phyloP scores from a whole-genome alignment of 2,329 filamentous ascomycete genomes.

The Clonostachys solani region DNA sequence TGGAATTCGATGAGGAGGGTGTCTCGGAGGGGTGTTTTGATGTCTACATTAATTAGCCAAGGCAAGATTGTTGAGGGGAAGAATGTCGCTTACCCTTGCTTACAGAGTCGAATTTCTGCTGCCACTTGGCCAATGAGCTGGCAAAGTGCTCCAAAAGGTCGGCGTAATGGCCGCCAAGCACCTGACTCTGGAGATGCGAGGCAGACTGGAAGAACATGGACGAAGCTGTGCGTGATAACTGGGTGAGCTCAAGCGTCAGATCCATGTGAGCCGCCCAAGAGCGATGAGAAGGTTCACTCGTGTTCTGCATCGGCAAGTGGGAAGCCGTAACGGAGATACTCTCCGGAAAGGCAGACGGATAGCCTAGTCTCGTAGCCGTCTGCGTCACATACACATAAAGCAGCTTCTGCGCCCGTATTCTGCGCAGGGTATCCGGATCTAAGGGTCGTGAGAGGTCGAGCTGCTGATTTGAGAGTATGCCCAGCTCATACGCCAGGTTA shows the following conservation, averaged over 20 bases:
- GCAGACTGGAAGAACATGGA: constrained; percentile 13
- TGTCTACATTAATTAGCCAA: background rate
- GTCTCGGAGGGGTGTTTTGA: constrained; percentile 4
- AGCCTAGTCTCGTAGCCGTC: constrained; percentile 1
- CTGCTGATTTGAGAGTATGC: constrained; percentile 5
- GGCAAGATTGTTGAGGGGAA: too few relatives aligned
- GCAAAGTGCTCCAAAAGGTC: constrained; percentile 11
- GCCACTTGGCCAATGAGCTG: constrained; percentile 6
- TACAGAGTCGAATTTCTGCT: constrained; percentile 3
- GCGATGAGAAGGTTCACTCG: background rate
- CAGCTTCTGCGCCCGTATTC: constrained; percentile 7
- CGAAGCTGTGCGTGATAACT: constrained; percentile 8
- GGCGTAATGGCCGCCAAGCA: constrained; percentile 9
- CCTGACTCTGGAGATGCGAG: constrained; percentile 7
- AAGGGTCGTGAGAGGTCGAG: background rate
- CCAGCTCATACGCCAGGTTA: constrained; percentile 12
- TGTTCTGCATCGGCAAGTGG: background rate
- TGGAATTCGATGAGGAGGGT: constrained; percentile 9
- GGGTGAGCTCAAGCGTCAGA: constrained; percentile 8
- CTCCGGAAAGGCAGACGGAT: background rate
- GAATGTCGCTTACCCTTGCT: too few relatives aligned
- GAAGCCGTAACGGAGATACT: constrained; percentile 1
- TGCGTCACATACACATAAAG: constrained; percentile 12
- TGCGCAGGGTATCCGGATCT: background rate
- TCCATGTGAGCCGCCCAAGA: constrained; percentile 7